Evolutionary conservation across 2,329 filamentous ascomycete species (phyloP).

Genomic region (Tolypocladium endophyticum): DNA sequence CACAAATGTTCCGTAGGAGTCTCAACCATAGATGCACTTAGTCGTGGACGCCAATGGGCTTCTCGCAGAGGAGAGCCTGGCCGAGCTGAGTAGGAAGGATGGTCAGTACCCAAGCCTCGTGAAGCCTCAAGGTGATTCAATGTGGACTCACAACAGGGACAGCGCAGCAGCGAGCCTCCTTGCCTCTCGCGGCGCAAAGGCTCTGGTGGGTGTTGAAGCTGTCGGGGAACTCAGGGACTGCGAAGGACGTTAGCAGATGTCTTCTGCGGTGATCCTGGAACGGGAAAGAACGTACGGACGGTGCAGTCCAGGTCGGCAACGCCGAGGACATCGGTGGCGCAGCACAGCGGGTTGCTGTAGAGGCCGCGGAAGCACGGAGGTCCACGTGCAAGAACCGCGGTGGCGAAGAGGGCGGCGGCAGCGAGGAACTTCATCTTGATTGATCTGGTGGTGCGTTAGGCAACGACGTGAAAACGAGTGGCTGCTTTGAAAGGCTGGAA

Average conservation of each 20-base stretch:
- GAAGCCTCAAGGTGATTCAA: background rate
- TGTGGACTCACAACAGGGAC: slow-evolving; percentile 1
- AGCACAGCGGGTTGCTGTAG: slow-evolving; percentile 1
- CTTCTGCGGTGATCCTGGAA: background rate
- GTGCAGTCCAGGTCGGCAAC: slow-evolving; percentile 1
- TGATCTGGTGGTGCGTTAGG: background rate
- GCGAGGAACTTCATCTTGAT: slow-evolving; percentile 5
- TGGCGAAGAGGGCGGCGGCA: slow-evolving; percentile 1
- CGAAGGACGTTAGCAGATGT: background rate
- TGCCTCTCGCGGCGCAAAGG: background rate
- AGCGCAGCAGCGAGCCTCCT: background rate
- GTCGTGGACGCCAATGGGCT: background rate
- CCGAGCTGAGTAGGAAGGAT: background rate
- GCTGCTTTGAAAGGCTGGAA: background rate
- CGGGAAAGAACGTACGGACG: background rate
- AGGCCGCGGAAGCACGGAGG: background rate
- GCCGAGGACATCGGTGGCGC: background rate
- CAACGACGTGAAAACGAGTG: background rate
- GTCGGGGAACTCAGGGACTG: background rate
- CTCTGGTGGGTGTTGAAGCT: background rate
- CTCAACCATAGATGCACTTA: background rate
- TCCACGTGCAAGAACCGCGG: background rate
- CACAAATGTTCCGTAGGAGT: background rate
- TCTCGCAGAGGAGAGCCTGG: slow-evolving; percentile 3
- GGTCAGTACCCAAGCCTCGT: background rate